Evolutionary conservation across 2,329 filamentous ascomycete genomes (phyloP), one percentile per base, ranked within the genome.

Genomic region (Rhytidhysteron rufulum): DNA sequence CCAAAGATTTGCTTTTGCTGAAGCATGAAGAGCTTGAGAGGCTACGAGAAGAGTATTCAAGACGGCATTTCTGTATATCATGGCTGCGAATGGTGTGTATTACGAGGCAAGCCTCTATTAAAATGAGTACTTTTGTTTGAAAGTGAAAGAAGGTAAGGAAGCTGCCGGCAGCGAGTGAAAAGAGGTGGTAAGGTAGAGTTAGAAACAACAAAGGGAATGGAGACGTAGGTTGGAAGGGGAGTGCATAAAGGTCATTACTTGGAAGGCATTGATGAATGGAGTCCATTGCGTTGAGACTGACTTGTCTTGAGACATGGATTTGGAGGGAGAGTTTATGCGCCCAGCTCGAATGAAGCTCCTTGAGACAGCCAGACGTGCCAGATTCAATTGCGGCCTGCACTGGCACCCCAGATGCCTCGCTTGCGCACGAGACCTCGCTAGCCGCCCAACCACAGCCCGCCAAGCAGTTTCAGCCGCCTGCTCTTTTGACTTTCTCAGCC

Each of bases 101-200:
- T 60, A 64, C 13, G 35, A 50, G 33, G 47, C 30, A 43, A 42
- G 42, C 51, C 39, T 53, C 40, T 57, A 64, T 65, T 65, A 65
- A 62, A 61, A 51, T 51, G 34, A 49, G 50, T 43, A 42, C 9
- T 27, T 32, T 25, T 37, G 41, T 38, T 45, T 40, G 19, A 37
- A 42, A 44, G n/a, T 8, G 44, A 55, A 47, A 38, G 44, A 46
- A 30, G 54, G 15, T 53, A 46, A 44, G 38, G 7, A 22, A 41
- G 58, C 62, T 63, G 62, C 49, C 62, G 62, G 62, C 62, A 65
- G 62, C 62, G 49, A 48, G 47, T 42, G 45, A 52, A 61, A 58
- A 42, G 53, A 58, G 41, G 48, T 8, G 47, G 42, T 44, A 55
- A 54, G 46, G 29, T 43, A 42, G 17, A 34, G 20, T 17, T 45